phyloP scores from a whole-genome alignment of 2,329 filamentous ascomycete genomes.

The Hansfordia pulvinata region DNA sequence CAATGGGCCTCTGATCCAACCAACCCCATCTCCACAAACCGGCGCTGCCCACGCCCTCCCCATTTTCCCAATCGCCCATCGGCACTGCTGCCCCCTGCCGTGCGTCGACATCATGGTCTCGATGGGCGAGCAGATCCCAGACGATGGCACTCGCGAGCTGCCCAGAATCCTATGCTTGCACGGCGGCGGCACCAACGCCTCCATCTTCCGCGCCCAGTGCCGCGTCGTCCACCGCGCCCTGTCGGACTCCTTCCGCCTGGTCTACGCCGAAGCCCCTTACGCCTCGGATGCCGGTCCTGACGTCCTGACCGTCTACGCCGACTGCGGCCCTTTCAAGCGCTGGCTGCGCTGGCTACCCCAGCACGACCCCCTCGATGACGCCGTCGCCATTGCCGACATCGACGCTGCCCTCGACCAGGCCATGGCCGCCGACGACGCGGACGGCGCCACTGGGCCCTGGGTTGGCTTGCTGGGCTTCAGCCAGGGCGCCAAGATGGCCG shows the following conservation, averaged over 20 bases:
- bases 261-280: constrained; percentile 60
- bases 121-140: constrained; percentile 13
- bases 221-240: constrained; percentile 36
- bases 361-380: constrained; percentile 35
- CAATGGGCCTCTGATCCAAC: no score
- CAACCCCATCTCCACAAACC: no score
- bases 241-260: constrained; percentile 47
- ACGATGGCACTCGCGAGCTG: constrained; percentile 16
- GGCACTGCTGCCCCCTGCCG: no score
- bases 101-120: no score
- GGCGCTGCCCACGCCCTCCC: no score
- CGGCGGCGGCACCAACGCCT: constrained; percentile 61
- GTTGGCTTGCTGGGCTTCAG: constrained; percentile 52
- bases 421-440: constrained; percentile 36
- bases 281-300: constrained; percentile 46
- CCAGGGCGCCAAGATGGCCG: constrained; percentile 49
- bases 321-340: constrained; percentile 49
- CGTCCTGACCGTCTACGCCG: constrained; percentile 50
- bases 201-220: constrained; percentile 55
- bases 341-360: constrained; percentile 49
- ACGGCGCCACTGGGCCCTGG: constrained; percentile 40
- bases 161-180: constrained; percentile 72
- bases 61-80: no score
- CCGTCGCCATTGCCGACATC: constrained; percentile 23
- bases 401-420: constrained; percentile 23